Evolutionary conservation across 1,284 basidiomycete species (phyloP).

Genomic region (Coniferiporia weirii): DNA sequence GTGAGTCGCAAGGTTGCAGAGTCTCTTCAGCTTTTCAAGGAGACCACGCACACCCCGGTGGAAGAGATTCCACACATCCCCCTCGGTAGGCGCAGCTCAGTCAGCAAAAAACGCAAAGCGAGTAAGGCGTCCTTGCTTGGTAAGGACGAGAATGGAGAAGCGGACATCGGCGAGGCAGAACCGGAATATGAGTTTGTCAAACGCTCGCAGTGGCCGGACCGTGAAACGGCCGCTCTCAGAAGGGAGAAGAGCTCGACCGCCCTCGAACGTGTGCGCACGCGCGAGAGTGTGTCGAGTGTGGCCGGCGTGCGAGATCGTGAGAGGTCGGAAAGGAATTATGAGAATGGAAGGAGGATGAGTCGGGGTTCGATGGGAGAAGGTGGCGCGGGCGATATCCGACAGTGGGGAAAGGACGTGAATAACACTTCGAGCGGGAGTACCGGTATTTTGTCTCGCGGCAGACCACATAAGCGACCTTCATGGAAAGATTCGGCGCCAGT

Average conservation of each 20-base stretch:
- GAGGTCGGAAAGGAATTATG: not conserved
- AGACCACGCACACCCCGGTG: conserved; percentile 46
- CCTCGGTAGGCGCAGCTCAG: conserved; percentile 10
- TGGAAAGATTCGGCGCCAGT: conserved; percentile 6
- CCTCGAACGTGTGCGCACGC: conserved; percentile 48
- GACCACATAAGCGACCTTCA: conserved; percentile 45
- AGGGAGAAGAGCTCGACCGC: conserved; percentile 59
- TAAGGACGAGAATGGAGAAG: conserved; percentile 31
- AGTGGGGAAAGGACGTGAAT: conserved; percentile 34
- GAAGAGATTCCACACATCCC: conserved; percentile 35
- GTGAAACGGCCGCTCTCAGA: conserved; percentile 53
- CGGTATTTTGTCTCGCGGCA: conserved; percentile 37
- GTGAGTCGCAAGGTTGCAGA: conserved; percentile 78
- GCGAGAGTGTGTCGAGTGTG: conserved; percentile 34
- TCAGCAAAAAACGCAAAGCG: conserved; percentile 6
- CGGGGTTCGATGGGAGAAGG: conserved; percentile 36
- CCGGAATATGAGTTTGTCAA: conserved; percentile 75
- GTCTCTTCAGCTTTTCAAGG: conserved; percentile 73
- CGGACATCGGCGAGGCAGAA: conserved; percentile 40
- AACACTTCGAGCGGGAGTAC: not conserved
- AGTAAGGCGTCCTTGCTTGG: conserved; percentile 27
- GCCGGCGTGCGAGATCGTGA: not conserved
- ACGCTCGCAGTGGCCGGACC: conserved; percentile 75
- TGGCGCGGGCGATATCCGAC: conserved; percentile 38
- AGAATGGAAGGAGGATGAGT: conserved; percentile 30